Evolutionary conservation across 192 early-diverging fungal species (phyloP).

Genomic region (Entomortierella parvispora): DNA sequence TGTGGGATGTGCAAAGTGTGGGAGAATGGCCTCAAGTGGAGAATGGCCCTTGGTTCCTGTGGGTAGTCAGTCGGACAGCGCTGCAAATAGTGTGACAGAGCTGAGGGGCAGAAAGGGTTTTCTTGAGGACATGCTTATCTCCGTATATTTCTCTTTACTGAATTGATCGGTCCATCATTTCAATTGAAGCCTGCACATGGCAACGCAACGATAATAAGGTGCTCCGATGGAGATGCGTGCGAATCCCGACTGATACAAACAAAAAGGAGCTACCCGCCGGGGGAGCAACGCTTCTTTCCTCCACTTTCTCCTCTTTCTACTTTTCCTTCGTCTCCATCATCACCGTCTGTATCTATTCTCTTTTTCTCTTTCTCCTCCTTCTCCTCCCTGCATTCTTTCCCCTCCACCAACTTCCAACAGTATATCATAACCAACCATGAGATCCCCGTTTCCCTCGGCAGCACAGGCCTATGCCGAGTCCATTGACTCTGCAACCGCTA

Average conservation of each 20-base stretch:
- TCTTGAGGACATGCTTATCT: no score
- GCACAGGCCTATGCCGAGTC: slow-evolving; percentile 49
- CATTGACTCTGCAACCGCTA: slow-evolving; percentile 51
- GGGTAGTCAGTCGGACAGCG: no score
- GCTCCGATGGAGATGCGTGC: no score
- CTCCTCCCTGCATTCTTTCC: not conserved
- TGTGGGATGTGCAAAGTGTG: no score
- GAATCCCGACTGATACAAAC: not conserved
- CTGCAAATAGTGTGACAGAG: no score
- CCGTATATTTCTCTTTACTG: no score
- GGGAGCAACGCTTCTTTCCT: not conserved
- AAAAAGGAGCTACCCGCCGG: slow-evolving; percentile 1
- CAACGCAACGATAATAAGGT: no score
- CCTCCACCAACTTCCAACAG: not conserved
- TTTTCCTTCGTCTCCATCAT: not conserved
- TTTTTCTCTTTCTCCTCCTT: not conserved
- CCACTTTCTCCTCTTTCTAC: not conserved
- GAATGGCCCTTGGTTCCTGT: no score
- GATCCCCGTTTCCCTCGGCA: slow-evolving; percentile 46
- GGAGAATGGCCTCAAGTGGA: no score
- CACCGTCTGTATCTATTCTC: not conserved
- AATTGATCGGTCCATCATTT: no score
- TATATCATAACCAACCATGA: slow-evolving; percentile 16
- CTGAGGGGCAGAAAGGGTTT: no score
- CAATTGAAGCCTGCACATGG: no score